Evolutionary conservation across 805 yeast species (phyloP).

Genomic region (Debaryomyces prosopidis): DNA sequence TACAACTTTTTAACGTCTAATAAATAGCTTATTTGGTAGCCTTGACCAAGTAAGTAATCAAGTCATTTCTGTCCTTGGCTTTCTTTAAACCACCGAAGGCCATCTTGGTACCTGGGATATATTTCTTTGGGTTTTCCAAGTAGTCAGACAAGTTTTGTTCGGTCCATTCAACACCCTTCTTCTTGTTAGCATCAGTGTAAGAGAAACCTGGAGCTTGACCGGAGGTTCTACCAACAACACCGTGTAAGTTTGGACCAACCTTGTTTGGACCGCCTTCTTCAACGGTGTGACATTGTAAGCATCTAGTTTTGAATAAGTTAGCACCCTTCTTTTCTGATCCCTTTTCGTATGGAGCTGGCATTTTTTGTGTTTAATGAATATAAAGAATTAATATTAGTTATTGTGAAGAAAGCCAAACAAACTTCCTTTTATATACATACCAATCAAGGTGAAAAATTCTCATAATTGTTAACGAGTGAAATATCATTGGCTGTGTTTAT

Average conservation of each 20-base stretch:
- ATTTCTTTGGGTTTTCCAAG: slow-evolving; percentile 99
- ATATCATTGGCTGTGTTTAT: slow-evolving; percentile 7
- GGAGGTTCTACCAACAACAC: slow-evolving; percentile 87
- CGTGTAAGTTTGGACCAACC: slow-evolving; percentile 98
- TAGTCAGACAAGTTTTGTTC: slow-evolving; percentile 90
- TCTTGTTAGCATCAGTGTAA: slow-evolving; percentile 97
- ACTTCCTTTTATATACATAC: slow-evolving; percentile 1
- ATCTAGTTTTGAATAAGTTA: slow-evolving; percentile 96
- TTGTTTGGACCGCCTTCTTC: slow-evolving; percentile 96
- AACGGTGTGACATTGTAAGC: slow-evolving; percentile 97
- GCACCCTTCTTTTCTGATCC: slow-evolving; percentile 82
- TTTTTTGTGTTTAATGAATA: slow-evolving; percentile 12
- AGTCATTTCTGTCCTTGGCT: slow-evolving; percentile 97
- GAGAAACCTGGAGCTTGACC: slow-evolving; percentile 93
- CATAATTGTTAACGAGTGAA: slow-evolving; percentile 7
- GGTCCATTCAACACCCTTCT: slow-evolving; percentile 86
- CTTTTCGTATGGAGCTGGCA: slow-evolving; percentile 48
- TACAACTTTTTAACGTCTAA: background rate
- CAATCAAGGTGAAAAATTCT: slow-evolving; percentile 5
- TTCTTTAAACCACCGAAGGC: slow-evolving; percentile 99
- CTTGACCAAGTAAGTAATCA: slow-evolving; percentile 75
- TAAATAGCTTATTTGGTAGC: slow-evolving; percentile 38
- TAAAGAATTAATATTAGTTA: slow-evolving; percentile 2
- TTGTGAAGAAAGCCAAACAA: background rate
- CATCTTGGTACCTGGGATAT: slow-evolving; percentile 99